These are phyloP conservation scores for Verticillium nubilum DNA, from an alignment of 2,329 filamentous ascomycete species.

Conservation along the genomic window DNA sequence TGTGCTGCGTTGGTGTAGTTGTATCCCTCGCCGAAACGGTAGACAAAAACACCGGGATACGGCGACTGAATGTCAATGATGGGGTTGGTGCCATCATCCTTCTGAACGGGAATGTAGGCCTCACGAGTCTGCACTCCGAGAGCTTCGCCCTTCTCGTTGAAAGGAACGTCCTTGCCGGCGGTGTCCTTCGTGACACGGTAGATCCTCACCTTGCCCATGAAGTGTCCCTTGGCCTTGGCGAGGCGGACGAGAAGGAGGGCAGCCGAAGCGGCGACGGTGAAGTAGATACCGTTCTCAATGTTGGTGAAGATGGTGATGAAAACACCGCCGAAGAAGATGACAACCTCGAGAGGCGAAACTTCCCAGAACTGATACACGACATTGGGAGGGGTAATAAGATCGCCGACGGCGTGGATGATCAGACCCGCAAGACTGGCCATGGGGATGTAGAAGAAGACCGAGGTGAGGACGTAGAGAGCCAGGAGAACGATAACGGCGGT, in stretches of 20 bases:
- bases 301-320: constrained; percentile 45
- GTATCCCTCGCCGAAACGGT: constrained; percentile 45
- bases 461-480: constrained; percentile 71
- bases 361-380: constrained; percentile 75
- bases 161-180: constrained; percentile 10
- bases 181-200: constrained; percentile 13
- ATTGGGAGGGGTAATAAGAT: constrained; percentile 68
- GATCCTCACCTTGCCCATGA: constrained; percentile 33
- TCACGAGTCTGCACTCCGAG: constrained; percentile 17
- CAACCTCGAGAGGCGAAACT: constrained; percentile 65
- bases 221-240: constrained; percentile 39
- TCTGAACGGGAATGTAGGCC: constrained; percentile 34
- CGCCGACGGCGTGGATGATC: constrained; percentile 79
- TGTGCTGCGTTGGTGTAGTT: constrained; percentile 47
- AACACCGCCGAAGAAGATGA: constrained; percentile 72
- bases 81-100: constrained; percentile 39
- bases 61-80: constrained; percentile 33
- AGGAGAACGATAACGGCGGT: constrained; percentile 71
- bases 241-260: constrained; percentile 38
- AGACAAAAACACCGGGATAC: constrained; percentile 45
- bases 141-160: constrained; percentile 11
- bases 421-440: constrained; percentile 65
- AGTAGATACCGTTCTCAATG: constrained; percentile 46
- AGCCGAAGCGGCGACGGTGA: constrained; percentile 36
- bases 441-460: constrained; percentile 78